Conservation (phyloP, 2,329 filamentous ascomycete species). For the Aspergillus versicolor region DNA sequence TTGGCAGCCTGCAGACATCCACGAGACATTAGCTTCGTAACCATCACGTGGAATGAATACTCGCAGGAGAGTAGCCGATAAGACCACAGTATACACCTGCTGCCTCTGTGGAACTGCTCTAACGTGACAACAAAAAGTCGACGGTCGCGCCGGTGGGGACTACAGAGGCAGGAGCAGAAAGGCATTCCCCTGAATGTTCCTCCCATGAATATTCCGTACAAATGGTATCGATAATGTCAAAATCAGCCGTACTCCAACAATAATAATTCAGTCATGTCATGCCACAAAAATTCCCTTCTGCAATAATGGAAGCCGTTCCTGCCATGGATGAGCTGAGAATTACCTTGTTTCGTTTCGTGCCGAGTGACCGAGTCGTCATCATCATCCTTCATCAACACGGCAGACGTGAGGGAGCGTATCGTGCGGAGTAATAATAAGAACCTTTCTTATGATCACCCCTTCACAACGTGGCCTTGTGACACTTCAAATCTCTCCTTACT, state of each 20-base stretch:
- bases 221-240: not conserved
- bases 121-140: not conserved
- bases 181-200: too few species aligned
- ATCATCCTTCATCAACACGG: not conserved
- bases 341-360: not conserved
- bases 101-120: not conserved
- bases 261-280: not conserved
- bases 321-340: not conserved
- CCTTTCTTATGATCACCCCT: not conserved
- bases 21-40: not conserved
- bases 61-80: not conserved
- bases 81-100: not conserved
- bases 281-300: not conserved
- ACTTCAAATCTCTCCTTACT: not conserved
- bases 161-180: too few species aligned
- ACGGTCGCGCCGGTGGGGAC: too few species aligned
- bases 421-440: not conserved
- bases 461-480: constrained; percentile 9
- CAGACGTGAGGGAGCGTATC: too few species aligned
- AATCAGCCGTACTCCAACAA: not conserved
- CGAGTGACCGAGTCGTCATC: not conserved
- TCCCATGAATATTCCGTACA: too few species aligned
- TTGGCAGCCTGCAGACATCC: not conserved
- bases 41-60: not conserved
- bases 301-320: not conserved